Evolutionary conservation across 306 rosid species (phyloP).

Genomic region (Macrotyloma uniflorum): DNA sequence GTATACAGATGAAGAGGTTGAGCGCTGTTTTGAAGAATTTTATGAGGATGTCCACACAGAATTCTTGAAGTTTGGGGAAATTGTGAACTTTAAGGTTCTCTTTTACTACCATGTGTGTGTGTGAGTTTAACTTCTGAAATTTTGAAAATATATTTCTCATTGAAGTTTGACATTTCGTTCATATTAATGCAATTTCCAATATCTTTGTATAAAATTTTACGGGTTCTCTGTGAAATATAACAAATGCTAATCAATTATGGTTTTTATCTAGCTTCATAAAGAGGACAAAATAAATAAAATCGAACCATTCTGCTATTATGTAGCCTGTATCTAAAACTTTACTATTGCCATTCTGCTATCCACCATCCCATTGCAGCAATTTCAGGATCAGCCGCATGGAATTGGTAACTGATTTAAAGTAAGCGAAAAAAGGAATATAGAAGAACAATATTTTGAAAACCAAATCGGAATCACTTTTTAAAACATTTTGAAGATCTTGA

Average conservation of each 20-base stretch:
- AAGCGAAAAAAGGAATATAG: not conserved
- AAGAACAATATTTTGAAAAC: constrained; percentile 18
- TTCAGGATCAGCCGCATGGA: not conserved
- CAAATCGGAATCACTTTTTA: not conserved
- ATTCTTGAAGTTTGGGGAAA: constrained; percentile 91
- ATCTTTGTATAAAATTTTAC: not conserved
- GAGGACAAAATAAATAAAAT: not conserved
- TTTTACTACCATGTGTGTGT: constrained; percentile 32
- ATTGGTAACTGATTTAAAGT: not conserved
- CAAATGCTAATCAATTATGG: not conserved
- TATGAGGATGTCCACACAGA: constrained; percentile 99
- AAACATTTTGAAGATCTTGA: not conserved
- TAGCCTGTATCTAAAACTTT: not conserved
- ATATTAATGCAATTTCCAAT: not conserved
- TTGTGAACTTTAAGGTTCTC: constrained; percentile 91
- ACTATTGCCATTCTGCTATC: not conserved
- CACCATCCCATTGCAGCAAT: not conserved
- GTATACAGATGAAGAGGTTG: constrained; percentile 93
- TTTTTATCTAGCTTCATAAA: not conserved
- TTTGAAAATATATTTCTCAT: constrained; percentile 21
- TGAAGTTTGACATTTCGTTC: not conserved
- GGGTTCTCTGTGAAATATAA: not conserved
- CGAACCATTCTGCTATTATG: not conserved
- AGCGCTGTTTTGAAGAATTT: constrained; percentile 79
- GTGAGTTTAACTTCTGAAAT: not conserved